Percentiles rank a stretch among this genome's conserved stretches.
Conservation (phyloP, 1,139 yeast species). For the Saccharomyces hybrid region DNA sequence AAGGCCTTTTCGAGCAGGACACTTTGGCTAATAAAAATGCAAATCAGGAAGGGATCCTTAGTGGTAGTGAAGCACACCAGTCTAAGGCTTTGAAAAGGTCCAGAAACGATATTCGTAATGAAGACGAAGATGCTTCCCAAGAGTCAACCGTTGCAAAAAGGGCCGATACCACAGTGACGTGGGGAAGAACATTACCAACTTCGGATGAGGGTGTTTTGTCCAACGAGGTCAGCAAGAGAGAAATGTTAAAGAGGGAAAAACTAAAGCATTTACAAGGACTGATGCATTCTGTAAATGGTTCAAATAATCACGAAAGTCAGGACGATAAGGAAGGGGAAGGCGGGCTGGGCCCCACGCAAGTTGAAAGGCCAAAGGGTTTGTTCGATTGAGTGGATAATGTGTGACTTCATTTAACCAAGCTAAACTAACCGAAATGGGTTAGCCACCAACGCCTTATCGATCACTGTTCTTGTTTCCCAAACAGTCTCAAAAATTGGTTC, state of each 20-base stretch:
- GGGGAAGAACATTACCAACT: neutral
- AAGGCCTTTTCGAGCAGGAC: neutral
- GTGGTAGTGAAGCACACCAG: too few relatives aligned
- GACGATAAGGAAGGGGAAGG: slow-evolving; percentile 11
- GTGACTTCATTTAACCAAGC: too few relatives aligned
- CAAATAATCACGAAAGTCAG: neutral
- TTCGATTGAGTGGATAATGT: slow-evolving; percentile 24
- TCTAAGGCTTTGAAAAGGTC: neutral
- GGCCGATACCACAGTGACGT: neutral
- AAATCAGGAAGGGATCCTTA: neutral
- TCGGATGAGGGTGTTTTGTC: neutral
- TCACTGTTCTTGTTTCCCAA: neutral
- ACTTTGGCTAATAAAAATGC: neutral
- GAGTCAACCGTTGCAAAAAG: neutral
- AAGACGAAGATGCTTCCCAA: slow-evolving; percentile 2
- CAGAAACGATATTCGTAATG: neutral
- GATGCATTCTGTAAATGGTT: neutral
- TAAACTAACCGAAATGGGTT: neutral
- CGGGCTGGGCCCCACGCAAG: slow-evolving; percentile 36
- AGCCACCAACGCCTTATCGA: neutral
- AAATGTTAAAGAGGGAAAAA: neutral
- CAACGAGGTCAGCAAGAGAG: neutral
- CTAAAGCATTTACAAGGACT: neutral
- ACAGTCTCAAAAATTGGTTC: neutral
- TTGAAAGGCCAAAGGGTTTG: slow-evolving; percentile 27